Base-by-base conservation (phyloP, 2,329 filamentous ascomycete species). In the Aspergillus hiratsukae region DNA sequence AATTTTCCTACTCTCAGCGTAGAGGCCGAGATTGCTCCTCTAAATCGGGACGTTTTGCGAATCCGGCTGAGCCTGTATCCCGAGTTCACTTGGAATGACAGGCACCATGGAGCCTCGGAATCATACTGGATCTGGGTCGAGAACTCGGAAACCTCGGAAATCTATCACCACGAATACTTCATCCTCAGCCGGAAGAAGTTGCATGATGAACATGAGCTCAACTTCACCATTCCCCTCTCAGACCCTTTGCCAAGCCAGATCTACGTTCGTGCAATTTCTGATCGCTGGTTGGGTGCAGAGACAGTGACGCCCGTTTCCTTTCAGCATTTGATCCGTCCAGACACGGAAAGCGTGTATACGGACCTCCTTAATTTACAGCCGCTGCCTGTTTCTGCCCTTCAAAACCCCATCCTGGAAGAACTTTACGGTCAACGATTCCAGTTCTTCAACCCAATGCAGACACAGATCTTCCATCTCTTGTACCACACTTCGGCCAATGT, bases 91-190 rank as follows among this genome's bases (percentile, higher is more conserved):
- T 99, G 94, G 94, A 96, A 96, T 65, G 93, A 97, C 64, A 87
- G 89, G 49, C 84, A 96, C 57, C 92, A 99, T 69, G 95, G 95
- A 19, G 91, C 87, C 2, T 97, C 93, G 0, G 94, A 99, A 69
- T 93, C 93, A 3, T 99, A 95, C 76, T 99, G 95, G 83, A 88
- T 99, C 56, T 99, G 94, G 95, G 93, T 99, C 3, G 94, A 99
- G 73, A 96, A 97, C 70, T 97, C 93, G 0, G 94, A 97, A 66
- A 97, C 92, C 0, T 92, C 91, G 0, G 92, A 97, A 73, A 97
- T 99, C 43, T 97, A 96, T 67, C 94, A 99, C 66, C 90, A 97
- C 62, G 94, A 99, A 71, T 97, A 88, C 74, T 97, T 99, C 75
- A 94, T 99, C 55, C 81, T 99, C 5, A 95, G 86, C 59, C 83